Evolutionary conservation across 208 protist species (phyloP).

Genomic region (Crithidia acanthocephali): DNA sequence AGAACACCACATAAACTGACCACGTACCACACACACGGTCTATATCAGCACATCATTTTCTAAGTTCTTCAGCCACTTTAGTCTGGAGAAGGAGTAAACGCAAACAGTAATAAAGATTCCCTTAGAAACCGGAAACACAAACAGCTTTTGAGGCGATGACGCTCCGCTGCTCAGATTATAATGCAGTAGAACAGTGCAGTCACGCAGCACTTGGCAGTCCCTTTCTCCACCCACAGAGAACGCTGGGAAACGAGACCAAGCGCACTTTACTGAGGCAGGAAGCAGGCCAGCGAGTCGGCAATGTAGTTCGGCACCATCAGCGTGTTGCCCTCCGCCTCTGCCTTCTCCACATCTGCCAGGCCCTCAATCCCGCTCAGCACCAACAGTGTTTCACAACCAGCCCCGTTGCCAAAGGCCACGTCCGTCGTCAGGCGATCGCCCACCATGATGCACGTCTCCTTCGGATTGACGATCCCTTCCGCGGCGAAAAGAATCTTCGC

Average conservation of each 20-base stretch:
- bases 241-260: neutral
- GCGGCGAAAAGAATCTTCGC: constrained; percentile 54
- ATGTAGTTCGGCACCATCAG: constrained; percentile 61
- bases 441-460: constrained; percentile 68
- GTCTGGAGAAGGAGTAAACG: no score
- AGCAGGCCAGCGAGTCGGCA: constrained; percentile 57
- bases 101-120: no score
- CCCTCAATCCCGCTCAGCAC: constrained; percentile 70
- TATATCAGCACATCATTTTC: no score
- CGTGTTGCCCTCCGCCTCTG: constrained; percentile 30
- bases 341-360: constrained; percentile 44
- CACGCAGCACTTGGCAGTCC: no score
- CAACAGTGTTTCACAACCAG: constrained; percentile 62
- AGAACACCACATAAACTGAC: no score
- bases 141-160: no score
- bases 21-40: no score
- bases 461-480: constrained; percentile 50
- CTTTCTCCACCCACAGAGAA: no score
- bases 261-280: constrained; percentile 35
- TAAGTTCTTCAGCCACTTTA: no score
- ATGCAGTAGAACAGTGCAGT: no score
- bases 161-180: no score
- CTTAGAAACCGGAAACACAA: no score
- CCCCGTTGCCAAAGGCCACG: constrained; percentile 74
- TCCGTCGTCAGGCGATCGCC: constrained; percentile 83